phyloP scores from a whole-genome alignment of 352 stramenopile genomes.

The Phytopythium montanum region DNA sequence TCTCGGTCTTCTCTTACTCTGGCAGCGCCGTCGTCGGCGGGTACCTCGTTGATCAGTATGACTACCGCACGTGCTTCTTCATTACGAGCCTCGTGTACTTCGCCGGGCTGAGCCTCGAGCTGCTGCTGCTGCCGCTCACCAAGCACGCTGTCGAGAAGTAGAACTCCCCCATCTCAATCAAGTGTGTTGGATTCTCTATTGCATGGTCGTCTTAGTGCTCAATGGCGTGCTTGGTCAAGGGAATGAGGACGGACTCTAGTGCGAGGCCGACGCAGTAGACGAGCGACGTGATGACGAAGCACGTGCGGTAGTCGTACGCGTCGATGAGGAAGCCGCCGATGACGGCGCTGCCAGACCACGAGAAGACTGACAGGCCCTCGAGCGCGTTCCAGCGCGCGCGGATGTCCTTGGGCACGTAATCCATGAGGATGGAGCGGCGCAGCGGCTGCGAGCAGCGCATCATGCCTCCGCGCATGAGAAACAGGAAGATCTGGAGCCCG shows the following conservation, averaged over 20 bases:
- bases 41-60: constrained; percentile 76
- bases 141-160: constrained; percentile 52
- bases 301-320: constrained; percentile 69
- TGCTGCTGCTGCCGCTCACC: constrained; percentile 57
- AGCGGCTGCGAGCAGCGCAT: constrained; percentile 83
- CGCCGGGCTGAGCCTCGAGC: constrained; percentile 47
- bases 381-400: constrained; percentile 76
- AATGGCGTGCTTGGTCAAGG: constrained; percentile 53
- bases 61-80: constrained; percentile 72
- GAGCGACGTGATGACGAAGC: constrained; percentile 75
- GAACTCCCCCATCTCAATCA: no score
- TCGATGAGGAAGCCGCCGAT: constrained; percentile 76
- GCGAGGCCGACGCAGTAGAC: constrained; percentile 58
- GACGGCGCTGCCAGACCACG: constrained; percentile 76
- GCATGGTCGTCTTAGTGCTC: constrained; percentile 17
- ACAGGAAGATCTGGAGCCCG: constrained; percentile 56
- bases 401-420: constrained; percentile 70
- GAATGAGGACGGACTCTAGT: constrained; percentile 59
- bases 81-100: constrained; percentile 73
- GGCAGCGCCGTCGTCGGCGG: constrained; percentile 74
- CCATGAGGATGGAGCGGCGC: constrained; percentile 75
- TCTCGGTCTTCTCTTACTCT: constrained; percentile 80
- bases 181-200: background rate
- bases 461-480: constrained; percentile 74
- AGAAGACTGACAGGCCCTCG: constrained; percentile 74